Base-by-base conservation (phyloP, 805 yeast species). In the Myxozyma geophila region DNA sequence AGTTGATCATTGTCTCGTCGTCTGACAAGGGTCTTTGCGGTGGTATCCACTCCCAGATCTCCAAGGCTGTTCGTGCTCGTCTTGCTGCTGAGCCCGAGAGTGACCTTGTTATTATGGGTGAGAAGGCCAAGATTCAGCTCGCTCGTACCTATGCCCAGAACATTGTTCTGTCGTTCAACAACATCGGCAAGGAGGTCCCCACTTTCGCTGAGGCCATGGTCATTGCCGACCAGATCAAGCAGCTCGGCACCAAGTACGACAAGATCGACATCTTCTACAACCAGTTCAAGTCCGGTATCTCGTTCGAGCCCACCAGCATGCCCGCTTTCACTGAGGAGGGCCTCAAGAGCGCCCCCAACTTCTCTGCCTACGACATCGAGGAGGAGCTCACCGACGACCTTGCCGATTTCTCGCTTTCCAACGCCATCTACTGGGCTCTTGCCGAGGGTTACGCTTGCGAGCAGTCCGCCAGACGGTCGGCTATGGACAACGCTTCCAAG, bases 401-500 rank as follows among this genome's bases (percentile, higher is more conserved):
- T 72, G 78, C 96, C 70, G 96, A 92, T 81, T 91, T 89, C 82
- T 83, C 96, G 54, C 84, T 95, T 73, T 92, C 98, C 70, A 92
- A 90, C 85, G 85, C 91, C 74, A 84, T 93, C 74, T 85, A 88
- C 78, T 81, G 92, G 75, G 98, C 97, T 67, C 85, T 92, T 84
- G 93, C 98, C 70, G 97, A 95, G 78, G 98, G 98, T 80, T 92
- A 93, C 80, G 98, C 98, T 67, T 90, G 98, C 64, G 99, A 93
- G 84, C 85, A 92, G 71, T 88, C 96, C 70, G 97, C 99, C 66
- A 92, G 99, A 87, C 92, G 99, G 87, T 93, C 91, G 78, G 98
- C 99, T 73, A 93, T 93, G 99, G 99, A 93, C 82, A 95, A 95
- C 77, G 99, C 99, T 69, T 92, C 98, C 73, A 93, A 95, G 95